A percentile compares a stretch with the other conserved stretches of the same genome.
These are phyloP conservation scores for Anacardium occidentale DNA, from an alignment of 345 rosid species.

Conservation along the genomic window DNA sequence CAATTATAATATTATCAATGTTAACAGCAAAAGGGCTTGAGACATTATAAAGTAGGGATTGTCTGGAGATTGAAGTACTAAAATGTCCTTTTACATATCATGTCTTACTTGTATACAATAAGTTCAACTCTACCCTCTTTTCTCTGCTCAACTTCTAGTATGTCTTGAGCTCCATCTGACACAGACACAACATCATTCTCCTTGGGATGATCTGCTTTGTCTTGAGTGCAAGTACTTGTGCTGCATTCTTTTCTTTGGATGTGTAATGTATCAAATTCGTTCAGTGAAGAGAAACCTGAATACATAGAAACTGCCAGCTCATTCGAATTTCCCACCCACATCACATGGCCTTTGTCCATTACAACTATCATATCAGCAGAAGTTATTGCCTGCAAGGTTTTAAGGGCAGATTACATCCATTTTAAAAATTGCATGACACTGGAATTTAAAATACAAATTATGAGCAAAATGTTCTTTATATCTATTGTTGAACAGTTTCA, in stretches of 20 bases:
- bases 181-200: conserved; percentile 31
- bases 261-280: conserved; percentile 42
- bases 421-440: neutral
- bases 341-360: conserved; percentile 73
- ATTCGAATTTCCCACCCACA: conserved; percentile 71
- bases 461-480: neutral
- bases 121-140: conserved; percentile 84
- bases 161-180: conserved; percentile 49
- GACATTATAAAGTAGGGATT: conserved; percentile 7
- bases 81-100: neutral
- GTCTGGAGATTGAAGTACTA: neutral
- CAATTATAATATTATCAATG: conserved; percentile 1
- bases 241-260: conserved; percentile 26
- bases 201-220: conserved; percentile 20
- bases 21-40: neutral
- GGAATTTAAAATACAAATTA: neutral
- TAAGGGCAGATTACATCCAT: conserved; percentile 14
- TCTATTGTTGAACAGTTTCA: neutral
- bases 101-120: conserved; percentile 66
- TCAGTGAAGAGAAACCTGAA: conserved; percentile 41
- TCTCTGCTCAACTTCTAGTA: conserved; percentile 60
- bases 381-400: conserved; percentile 71
- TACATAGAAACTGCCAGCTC: conserved; percentile 52
- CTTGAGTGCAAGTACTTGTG: conserved; percentile 26
- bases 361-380: conserved; percentile 70